Evolutionary conservation across 495 filamentous ascomycete genomes (phyloP).

Genomic region (Xylaria flabelliformis): DNA sequence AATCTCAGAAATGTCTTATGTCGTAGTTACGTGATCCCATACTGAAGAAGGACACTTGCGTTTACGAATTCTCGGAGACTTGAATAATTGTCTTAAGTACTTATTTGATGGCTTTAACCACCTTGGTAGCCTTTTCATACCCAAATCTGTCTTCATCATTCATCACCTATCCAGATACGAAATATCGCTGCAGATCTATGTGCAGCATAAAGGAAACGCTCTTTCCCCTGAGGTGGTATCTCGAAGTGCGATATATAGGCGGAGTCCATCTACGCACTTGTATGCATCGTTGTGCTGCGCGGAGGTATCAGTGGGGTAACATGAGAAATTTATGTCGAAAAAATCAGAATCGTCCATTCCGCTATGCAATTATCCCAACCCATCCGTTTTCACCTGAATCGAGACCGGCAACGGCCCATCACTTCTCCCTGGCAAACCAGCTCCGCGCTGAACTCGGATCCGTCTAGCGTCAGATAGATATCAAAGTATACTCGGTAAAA

Average conservation of each 20-base stretch:
- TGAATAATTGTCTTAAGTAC: not conserved
- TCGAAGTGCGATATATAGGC: conserved; percentile 20
- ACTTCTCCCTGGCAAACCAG: conserved; percentile 98
- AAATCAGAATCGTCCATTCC: conserved; percentile 26
- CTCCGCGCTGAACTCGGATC: conserved; percentile 97
- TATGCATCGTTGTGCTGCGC: conserved; percentile 27
- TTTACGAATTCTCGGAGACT: not conserved
- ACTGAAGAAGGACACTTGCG: not conserved
- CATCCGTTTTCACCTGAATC: conserved; percentile 65
- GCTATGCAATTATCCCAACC: conserved; percentile 27
- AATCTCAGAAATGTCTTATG: not conserved
- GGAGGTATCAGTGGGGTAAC: conserved; percentile 28
- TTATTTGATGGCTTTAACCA: conserved; percentile 19
- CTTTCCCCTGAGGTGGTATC: conserved; percentile 22
- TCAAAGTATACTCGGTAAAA: conserved; percentile 90
- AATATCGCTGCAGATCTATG: conserved; percentile 9
- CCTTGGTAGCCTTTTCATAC: conserved; percentile 13
- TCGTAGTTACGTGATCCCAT: not conserved
- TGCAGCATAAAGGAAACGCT: conserved; percentile 21
- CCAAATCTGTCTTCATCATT: conserved; percentile 15
- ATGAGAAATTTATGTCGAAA: conserved; percentile 25
- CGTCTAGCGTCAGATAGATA: conserved; percentile 92
- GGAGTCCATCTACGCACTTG: conserved; percentile 18
- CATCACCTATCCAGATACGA: conserved; percentile 22
- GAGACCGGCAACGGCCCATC: conserved; percentile 93